Percentiles rank a stretch among this genome's conserved stretches.
These are phyloP conservation scores for Aspergillus intermedius DNA, from an alignment of 2,329 filamentous ascomycete genomes.

Conservation along the genomic window DNA sequence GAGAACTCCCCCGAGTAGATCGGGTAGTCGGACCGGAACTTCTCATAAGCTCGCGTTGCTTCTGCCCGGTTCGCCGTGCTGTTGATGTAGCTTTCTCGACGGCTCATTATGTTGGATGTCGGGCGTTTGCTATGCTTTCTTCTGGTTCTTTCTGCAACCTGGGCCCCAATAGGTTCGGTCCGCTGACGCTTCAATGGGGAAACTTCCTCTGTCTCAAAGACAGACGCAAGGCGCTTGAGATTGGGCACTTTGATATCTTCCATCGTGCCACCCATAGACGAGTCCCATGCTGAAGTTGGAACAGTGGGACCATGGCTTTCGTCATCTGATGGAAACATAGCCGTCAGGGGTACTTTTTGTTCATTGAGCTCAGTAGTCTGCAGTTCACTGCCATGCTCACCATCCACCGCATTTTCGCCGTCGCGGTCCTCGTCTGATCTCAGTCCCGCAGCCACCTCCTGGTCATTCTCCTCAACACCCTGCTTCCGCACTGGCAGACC, in stretches of 20 bases:
- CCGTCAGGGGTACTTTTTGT: too few species aligned
- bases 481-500: too few species aligned
- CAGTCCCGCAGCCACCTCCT: too few species aligned
- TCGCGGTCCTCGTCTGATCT: too few species aligned
- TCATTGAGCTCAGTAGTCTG: too few species aligned
- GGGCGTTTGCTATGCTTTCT: constrained; percentile 5
- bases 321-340: not conserved
- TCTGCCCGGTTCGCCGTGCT: constrained; percentile 13
- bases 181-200: constrained; percentile 11
- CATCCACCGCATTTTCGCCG: too few species aligned
- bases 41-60: constrained; percentile 26
- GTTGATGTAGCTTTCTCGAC: constrained; percentile 17
- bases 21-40: constrained; percentile 35
- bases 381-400: too few species aligned
- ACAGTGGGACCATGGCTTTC: not conserved
- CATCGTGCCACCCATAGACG: not conserved
- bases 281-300: not conserved
- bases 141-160: not conserved
- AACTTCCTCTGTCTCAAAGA: constrained; percentile 4
- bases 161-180: not conserved
- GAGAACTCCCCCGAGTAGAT: constrained; percentile 31
- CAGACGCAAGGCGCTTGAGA: constrained; percentile 11
- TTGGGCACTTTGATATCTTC: constrained; percentile 3
- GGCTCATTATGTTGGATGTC: constrained; percentile 10
- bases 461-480: too few species aligned